Evolutionary conservation across 140 eudicot genomes (phyloP), one percentile per base, ranked within the genome.

Genomic region (Anethum foeniculum): DNA sequence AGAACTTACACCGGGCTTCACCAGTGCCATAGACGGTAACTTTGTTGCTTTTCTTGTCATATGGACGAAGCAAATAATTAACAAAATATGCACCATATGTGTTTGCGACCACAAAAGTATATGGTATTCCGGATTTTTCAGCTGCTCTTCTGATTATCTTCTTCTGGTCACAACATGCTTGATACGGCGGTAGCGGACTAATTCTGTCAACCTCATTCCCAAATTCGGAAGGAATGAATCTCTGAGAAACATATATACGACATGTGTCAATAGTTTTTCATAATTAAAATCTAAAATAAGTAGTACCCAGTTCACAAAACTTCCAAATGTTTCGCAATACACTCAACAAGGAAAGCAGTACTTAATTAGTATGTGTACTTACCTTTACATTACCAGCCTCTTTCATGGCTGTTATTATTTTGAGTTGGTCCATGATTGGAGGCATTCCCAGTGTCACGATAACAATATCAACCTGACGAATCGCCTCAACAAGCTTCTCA

Each of bases 191-290:
- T 23, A 81, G 67, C 3, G 80, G 64, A 41, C 84, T 81, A 25
- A 56, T 51, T 67, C 80, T 54, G 41, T 81, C 84, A 30, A 74
- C 79, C 77, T 81, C 84, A 74, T 81, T 81, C 11, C 84, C 84
- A 28, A 81, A 81, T 81, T 81, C 84, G 14, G 84, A 81, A 14
- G 84, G 84, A 58, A 81, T 16, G 62, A 81, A 81, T 67, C 84
- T 81, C 84, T 81, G 32, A 60, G 5, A 60, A n/a, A 60, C 68
- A 39, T 39, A 39, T 39, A 60, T 14, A n/a, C 32, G 1, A 60
- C 10, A n/a, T 60, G 14, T 60, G 34, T 60, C 68, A n/a, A 23
- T 23, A 7, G 28, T 5, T 58, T 23, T 23, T 25, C 25, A 30
- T 2, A 1, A 19, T 54, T 21, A 5, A 54, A 39, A 39, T 5